Evolutionary conservation across 2,329 filamentous ascomycete genomes (phyloP).

Genomic region (Neofusicoccum parvum): DNA sequence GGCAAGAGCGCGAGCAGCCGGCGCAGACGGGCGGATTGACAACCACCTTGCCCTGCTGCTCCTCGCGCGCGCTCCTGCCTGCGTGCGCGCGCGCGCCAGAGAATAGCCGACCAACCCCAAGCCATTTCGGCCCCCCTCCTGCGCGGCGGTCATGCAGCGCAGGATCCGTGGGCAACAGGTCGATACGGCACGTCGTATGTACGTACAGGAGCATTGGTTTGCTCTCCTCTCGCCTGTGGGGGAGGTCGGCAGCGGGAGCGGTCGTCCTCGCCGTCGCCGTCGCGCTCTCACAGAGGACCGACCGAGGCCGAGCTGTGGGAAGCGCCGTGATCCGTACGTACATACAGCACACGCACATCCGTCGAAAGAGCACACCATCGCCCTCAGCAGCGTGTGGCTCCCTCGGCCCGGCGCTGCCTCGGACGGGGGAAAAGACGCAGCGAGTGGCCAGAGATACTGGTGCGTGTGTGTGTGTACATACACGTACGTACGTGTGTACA

Average conservation of each 20-base stretch:
- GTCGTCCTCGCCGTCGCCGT: too few species aligned
- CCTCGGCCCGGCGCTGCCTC: conserved; percentile 11
- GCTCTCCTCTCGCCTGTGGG: not conserved
- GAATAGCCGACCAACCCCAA: not conserved
- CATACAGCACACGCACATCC: not conserved
- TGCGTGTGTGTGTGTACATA: too few species aligned
- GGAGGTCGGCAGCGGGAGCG: too few species aligned
- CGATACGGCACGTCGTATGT: not conserved
- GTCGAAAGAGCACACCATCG: too few species aligned
- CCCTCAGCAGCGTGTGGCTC: not conserved
- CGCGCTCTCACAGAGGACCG: not conserved
- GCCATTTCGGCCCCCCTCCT: not conserved
- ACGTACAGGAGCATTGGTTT: not conserved
- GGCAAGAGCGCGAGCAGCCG: too few species aligned
- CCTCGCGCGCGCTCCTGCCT: too few species aligned
- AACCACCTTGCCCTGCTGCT: too few species aligned
- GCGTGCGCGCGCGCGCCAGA: not conserved
- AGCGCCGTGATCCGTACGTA: not conserved
- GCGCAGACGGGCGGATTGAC: too few species aligned
- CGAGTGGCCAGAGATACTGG: not conserved
- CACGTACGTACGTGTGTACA: too few species aligned
- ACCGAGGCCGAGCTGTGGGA: not conserved
- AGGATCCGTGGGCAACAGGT: not conserved
- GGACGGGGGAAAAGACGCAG: not conserved
- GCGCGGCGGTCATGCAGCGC: not conserved